Evolutionary conservation across 2,329 filamentous ascomycete genomes (phyloP), one percentile per base, ranked within the genome.

Genomic region (Pestalotiopsis sp.): DNA sequence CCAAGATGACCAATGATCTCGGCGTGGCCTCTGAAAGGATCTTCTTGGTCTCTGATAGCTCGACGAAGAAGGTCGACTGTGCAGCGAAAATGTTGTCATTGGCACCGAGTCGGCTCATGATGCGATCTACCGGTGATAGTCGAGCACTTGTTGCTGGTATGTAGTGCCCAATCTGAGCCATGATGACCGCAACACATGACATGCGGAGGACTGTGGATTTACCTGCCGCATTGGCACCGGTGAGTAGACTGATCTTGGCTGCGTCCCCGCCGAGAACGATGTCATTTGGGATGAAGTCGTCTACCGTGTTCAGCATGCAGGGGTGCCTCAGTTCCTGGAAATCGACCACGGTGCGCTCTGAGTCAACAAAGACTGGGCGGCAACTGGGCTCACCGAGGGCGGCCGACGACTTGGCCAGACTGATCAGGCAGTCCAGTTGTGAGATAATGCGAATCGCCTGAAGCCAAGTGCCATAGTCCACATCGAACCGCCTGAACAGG

Each of bases 1-100:
- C 96, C 1, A 99, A 89, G 74, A 99, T 99, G 67, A 99, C 96
- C 0, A 99, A 89, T 0, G 94, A 98, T 12, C 95, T 93, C 0
- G 95, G 92, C 0, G 95, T 98, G 0, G 96, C 96, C 82, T 98
- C 96, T 0, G 93, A 90, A 0, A 99, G 86, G 64, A 99, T 99
- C 85, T 98, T 98, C 84, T 98, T 97, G 0, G 96, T 99, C 80
- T 99, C 96, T 0, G 94, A 95, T 1, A 99, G 85, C 81, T 99
- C 96, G 36, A 99, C 95, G 77, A 99, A 98, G 85, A 99, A 99
- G 2, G 96, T 99, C 14, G 93, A 97, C 80, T 99, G 96, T 0
- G 95, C 93, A 1, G 95, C 96, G 78, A 99, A 98, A 75, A 99
- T 99, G 80, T 98, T 98, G 88, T 99, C 96, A 76, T 98, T 97